Conservation (phyloP, 108 stramenopile species). For the Cyclotella distinguenda region DNA sequence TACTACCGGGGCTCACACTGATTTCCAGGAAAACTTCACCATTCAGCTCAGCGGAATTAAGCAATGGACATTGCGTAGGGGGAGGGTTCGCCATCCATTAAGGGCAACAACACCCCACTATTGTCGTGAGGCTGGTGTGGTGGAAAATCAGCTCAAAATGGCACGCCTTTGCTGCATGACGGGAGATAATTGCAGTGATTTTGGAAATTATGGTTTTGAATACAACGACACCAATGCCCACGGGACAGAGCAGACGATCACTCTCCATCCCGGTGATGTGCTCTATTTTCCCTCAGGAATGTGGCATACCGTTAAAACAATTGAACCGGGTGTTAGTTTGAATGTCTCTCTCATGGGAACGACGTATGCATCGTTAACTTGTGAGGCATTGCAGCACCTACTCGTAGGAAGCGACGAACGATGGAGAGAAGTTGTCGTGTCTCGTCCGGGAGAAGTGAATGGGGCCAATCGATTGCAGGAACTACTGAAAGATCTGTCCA, state of each 20-base stretch:
- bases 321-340: conserved; percentile 81
- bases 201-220: conserved; percentile 51
- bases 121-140: conserved; percentile 51
- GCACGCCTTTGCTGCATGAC: conserved; percentile 47
- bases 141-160: conserved; percentile 87
- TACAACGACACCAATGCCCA: conserved; percentile 50
- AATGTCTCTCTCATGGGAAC: conserved; percentile 87
- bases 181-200: neutral
- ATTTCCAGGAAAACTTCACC: conserved; percentile 96
- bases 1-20: conserved; percentile 83
- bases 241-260: conserved; percentile 52
- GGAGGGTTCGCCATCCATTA: conserved; percentile 67
- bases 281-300: conserved; percentile 91
- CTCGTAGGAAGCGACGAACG: conserved; percentile 54
- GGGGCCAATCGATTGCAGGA: conserved; percentile 42
- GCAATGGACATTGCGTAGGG: conserved; percentile 75
- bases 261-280: conserved; percentile 81
- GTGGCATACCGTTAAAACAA: conserved; percentile 88
- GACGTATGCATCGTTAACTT: conserved; percentile 72
- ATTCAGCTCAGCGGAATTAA: conserved; percentile 85
- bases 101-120: conserved; percentile 91
- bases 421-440: conserved; percentile 62
- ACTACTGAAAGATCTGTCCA: conserved; percentile 52
- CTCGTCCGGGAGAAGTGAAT: conserved; percentile 28
- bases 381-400: conserved; percentile 70